These are phyloP conservation scores for Citeromyces matritensis DNA, from an alignment of 805 yeast species.

Conservation along the genomic window DNA sequence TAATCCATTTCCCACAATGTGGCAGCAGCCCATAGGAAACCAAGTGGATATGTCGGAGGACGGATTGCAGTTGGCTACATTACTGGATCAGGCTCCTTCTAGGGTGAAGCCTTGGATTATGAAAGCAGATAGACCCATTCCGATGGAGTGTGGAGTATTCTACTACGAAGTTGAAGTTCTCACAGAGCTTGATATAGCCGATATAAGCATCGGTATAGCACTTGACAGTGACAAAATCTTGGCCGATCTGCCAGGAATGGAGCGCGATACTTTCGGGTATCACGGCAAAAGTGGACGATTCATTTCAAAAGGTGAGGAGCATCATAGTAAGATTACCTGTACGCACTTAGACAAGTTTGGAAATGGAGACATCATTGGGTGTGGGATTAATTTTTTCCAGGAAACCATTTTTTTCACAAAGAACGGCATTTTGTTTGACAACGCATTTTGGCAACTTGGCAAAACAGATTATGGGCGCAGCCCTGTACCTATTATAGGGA, in stretches of 20 bases:
- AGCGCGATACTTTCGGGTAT: conserved; percentile 31
- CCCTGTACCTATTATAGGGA: conserved; percentile 28
- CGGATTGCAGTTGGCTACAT: conserved; percentile 11
- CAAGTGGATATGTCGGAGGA: conserved; percentile 8
- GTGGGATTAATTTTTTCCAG: conserved; percentile 62
- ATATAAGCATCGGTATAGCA: conserved; percentile 26
- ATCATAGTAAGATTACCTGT: conserved; percentile 22
- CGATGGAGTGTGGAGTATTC: conserved; percentile 25
- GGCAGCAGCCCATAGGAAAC: conserved; percentile 8
- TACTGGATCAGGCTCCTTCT: conserved; percentile 3
- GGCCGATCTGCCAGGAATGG: conserved; percentile 30
- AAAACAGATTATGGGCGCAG: conserved; percentile 10
- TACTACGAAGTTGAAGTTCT: conserved; percentile 32
- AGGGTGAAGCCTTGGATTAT: conserved; percentile 9
- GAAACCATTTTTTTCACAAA: conserved; percentile 61
- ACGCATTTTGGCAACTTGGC: conserved; percentile 32
- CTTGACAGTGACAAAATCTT: conserved; percentile 7
- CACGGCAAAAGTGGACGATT: conserved; percentile 36
- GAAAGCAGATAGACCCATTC: conserved; percentile 19
- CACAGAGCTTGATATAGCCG: conserved; percentile 19
- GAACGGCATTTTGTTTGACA: conserved; percentile 56
- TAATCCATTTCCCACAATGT: conserved; percentile 11
- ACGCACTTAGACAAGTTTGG: conserved; percentile 31
- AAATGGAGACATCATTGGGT: conserved; percentile 57
- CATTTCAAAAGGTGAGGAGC: conserved; percentile 18